A percentile compares a stretch with the other conserved stretches of the same genome.
These are phyloP conservation scores for Ammopiptanthus mongolicus DNA, from an alignment of 306 rosid species.

Conservation along the genomic window DNA sequence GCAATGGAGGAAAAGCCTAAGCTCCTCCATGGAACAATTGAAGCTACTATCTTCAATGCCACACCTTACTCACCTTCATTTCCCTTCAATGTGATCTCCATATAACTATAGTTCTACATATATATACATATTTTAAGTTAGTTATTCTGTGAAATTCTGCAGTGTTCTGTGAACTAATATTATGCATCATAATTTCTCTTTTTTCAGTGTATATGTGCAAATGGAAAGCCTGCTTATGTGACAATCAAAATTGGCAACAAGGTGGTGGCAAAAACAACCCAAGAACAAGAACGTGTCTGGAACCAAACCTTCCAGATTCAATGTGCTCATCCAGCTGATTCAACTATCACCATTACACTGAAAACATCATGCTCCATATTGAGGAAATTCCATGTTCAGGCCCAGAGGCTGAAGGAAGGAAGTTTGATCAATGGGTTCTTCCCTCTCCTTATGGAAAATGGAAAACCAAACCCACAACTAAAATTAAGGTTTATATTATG, in stretches of 20 bases:
- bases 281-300: conserved; percentile 67
- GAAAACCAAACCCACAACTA: conserved; percentile 55
- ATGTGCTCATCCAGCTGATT: conserved; percentile 65
- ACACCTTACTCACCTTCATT: conserved; percentile 59
- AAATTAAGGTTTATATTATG: conserved; percentile 70
- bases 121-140: too few relatives aligned
- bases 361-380: conserved; percentile 57
- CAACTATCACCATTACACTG: conserved; percentile 55
- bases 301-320: conserved; percentile 81
- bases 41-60: conserved; percentile 87
- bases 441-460: conserved; percentile 71
- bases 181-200: background rate
- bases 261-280: conserved; percentile 57
- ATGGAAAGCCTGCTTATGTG: conserved; percentile 71
- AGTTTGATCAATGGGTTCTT: conserved; percentile 65
- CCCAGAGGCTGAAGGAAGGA: conserved; percentile 44
- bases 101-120: background rate
- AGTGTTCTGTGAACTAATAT: background rate
- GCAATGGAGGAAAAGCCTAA: conserved; percentile 48
- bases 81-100: conserved; percentile 60
- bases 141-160: background rate
- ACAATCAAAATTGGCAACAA: conserved; percentile 56
- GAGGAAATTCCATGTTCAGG: conserved; percentile 69
- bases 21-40: conserved; percentile 87
- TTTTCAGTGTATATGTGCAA: conserved; percentile 54